Base-by-base conservation (phyloP, 345 rosid genomes). In the Salix koriyanagi region DNA sequence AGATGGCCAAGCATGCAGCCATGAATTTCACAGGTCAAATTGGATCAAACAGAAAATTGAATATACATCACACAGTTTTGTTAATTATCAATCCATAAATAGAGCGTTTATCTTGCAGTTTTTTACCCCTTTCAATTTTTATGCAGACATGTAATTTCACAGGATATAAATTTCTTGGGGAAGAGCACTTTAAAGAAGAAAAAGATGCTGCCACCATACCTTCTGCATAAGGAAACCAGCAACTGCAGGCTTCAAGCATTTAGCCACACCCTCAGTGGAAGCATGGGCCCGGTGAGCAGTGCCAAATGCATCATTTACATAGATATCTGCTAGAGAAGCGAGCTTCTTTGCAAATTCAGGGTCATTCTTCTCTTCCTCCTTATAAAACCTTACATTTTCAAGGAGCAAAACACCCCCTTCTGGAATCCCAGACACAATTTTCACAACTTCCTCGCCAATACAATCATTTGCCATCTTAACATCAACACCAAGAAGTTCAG, bases 201-300 rank as follows among this genome's bases (percentile, higher is more conserved):
- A 36, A 77, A 39, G 26, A 77, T 3, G 8, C 39, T 32, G 2
- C 52, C 41, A 76, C 25, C 65, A 26, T 54, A 93, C 98, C 97
- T 94, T 94, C 83, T 92, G 98, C 92, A 92, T 85, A 69, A 92
- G 98, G 86, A 92, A 94, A 72, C 98, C 98, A 76, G 98, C 96
- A 74, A 94, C 96, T 1, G 98, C 88, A 75, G 98, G 98, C 85
- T 91, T 94, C 93, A 94, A 88, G 80, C 46, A 78, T 28, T 78
- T 77, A 12, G 98, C 90, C 67, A 91, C 98, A 48, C 98, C 98
- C 77, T 94, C 97, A 8, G 97, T 94, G 32, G 98, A 94, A 64
- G 98, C 97, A 87, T 94, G 98, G 71, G 98, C 98, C 82, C 98
- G 84, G 69, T 94, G 98, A 30, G 98, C 98, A 77, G 98, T 91